These are phyloP conservation scores for Pseudogymnoascus sp. DNA, from an alignment of 2,329 filamentous ascomycete genomes.

Conservation along the genomic window DNA sequence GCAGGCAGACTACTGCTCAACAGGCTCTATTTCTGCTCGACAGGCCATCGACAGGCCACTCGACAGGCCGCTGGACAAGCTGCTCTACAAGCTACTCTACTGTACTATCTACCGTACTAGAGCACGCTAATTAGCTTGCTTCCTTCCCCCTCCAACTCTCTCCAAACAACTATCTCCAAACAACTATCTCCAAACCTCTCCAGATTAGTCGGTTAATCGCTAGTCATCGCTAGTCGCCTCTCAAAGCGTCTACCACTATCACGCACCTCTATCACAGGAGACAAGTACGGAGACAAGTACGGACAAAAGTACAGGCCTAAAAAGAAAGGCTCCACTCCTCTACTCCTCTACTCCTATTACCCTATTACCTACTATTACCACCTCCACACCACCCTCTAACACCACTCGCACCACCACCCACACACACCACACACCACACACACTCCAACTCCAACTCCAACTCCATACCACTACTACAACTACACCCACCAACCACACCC, in stretches of 20 bases:
- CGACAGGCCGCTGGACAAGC: too few species aligned
- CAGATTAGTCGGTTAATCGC: not conserved
- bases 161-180: not conserved
- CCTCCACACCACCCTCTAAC: not conserved
- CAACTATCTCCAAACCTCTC: not conserved
- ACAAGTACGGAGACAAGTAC: not conserved
- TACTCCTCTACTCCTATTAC: too few species aligned
- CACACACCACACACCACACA: not conserved
- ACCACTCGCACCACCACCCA: not conserved
- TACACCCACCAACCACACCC: not conserved
- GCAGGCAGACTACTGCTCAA: not conserved
- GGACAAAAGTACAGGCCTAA: not conserved
- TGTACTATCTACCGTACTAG: not conserved
- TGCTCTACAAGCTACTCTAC: not conserved
- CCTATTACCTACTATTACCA: not conserved
- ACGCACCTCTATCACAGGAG: too few species aligned
- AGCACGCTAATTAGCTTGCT: not conserved
- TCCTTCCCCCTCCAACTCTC: not conserved
- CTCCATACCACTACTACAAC: not conserved
- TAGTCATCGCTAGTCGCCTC: not conserved
- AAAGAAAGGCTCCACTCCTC: not conserved
- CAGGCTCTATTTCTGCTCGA: not conserved
- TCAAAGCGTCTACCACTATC: not conserved
- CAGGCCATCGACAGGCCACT: too few species aligned
- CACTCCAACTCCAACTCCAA: not conserved